Conservation (phyloP, 2,329 filamentous ascomycete genomes). For the Lithohypha guttulata region DNA sequence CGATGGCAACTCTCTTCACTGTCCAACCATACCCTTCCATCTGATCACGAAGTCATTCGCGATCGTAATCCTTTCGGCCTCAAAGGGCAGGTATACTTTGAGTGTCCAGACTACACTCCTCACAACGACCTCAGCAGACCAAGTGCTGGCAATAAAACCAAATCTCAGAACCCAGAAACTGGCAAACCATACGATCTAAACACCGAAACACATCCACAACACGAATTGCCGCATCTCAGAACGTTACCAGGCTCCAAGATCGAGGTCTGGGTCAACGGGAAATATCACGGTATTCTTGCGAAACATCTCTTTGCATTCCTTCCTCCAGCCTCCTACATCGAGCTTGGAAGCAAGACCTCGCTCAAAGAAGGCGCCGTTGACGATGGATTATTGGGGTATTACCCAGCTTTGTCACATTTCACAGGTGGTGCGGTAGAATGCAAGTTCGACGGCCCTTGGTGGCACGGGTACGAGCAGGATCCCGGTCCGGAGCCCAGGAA, state of each 20-base stretch:
- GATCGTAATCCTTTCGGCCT: constrained; percentile 92
- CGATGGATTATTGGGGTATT: constrained; percentile 91
- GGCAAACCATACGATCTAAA: constrained; percentile 20
- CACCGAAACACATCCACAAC: constrained; percentile 37
- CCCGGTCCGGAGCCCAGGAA: constrained; percentile 20
- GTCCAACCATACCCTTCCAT: constrained; percentile 10
- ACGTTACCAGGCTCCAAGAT: constrained; percentile 80
- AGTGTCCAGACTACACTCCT: constrained; percentile 78
- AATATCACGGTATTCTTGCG: constrained; percentile 75
- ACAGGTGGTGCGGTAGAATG: constrained; percentile 81
- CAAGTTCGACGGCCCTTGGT: constrained; percentile 91
- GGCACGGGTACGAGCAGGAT: constrained; percentile 42
- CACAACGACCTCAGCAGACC: constrained; percentile 81
- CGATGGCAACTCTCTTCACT: constrained; percentile 10
- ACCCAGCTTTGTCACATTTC: constrained; percentile 86
- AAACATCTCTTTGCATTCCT: constrained; percentile 81
- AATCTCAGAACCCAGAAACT: constrained; percentile 51
- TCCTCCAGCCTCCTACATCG: constrained; percentile 62
- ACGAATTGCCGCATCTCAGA: constrained; percentile 67
- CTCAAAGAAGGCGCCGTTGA: constrained; percentile 38
- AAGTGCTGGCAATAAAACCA: constrained; percentile 18
- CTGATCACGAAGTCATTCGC: constrained; percentile 63
- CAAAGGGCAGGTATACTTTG: constrained; percentile 54
- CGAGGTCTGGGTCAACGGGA: constrained; percentile 86
- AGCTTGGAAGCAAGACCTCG: constrained; percentile 54